Evolutionary conservation across 345 rosid species (phyloP).

Genomic region (Abelmoschus esculentus): DNA sequence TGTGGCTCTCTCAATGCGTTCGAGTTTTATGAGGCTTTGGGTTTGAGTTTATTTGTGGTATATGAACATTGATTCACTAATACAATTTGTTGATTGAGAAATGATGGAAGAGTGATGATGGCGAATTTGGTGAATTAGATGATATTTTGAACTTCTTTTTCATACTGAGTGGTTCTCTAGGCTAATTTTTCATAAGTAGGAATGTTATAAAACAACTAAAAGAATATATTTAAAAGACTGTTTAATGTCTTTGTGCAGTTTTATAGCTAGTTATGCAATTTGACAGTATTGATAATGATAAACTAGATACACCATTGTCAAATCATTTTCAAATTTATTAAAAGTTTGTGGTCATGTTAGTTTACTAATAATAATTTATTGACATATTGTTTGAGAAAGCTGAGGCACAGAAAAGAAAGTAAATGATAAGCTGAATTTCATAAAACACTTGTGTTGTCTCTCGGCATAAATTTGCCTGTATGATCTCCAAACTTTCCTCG

Average conservation of each 20-base stretch:
- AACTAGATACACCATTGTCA: not conserved
- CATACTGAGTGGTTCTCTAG: too few species aligned
- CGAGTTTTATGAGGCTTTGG: not conserved
- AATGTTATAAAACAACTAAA: not conserved
- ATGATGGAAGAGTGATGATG: not conserved
- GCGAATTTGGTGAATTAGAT: not conserved
- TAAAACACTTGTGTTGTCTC: not conserved
- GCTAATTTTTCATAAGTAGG: not conserved
- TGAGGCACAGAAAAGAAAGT: not conserved
- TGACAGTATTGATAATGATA: not conserved
- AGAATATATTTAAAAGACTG: not conserved
- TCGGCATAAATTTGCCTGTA: not conserved
- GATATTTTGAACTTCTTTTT: not conserved
- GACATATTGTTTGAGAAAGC: conserved; percentile 1
- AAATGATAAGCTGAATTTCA: not conserved
- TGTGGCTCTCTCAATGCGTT: not conserved
- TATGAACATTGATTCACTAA: not conserved
- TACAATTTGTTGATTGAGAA: not conserved
- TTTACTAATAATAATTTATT: not conserved
- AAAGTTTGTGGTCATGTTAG: not conserved
- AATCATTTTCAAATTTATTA: not conserved
- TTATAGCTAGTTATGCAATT: not conserved
- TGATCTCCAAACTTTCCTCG: not conserved
- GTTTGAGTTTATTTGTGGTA: not conserved
- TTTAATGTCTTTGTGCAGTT: not conserved